Evolutionary conservation across 2,329 filamentous ascomycete genomes (phyloP), one percentile per base, ranked within the genome.

Genomic region (Pleoardoris graminearum): DNA sequence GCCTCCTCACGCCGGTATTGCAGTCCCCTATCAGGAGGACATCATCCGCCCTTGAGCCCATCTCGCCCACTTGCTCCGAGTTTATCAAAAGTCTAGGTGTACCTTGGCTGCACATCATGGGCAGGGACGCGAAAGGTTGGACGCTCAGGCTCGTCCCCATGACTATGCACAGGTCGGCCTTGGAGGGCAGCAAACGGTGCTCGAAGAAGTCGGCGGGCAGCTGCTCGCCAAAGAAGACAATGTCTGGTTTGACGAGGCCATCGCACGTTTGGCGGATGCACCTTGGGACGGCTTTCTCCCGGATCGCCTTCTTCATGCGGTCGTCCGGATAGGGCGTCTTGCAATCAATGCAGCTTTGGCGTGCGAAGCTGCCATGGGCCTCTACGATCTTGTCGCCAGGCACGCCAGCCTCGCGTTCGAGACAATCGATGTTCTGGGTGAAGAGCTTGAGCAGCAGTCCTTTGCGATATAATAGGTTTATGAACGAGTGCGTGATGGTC

Each of bases 341-440:
- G 79, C 94, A 99, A 21, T 96, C 91, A 64, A 97, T 92, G 72
- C 94, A 99, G 60, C 87, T 83, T 75, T 97, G 93, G 0, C 83
- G 61, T 19, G 93, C 93, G 70, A 97, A 99, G 71, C 91, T 96
- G 39, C 94, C 94, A 72, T 99, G 94, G 0, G 94, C 94, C 75
- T 97, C 93, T 27, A 99, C 81, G 44, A 99, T 92, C 72, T 83
- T 86, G 2, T 93, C 85, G 0, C 78, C 81, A 0, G 91, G 89
- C 0, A 99, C 86, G 22, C 94, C 94, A 11, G 93, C 94, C 61
- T 84, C 82, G 19, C 92, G 85, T 75, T 99, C 94, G 11, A 99
- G 81, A 66, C 91, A 96, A 76, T 99, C 94, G 61, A 99, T 97
- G 68, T 99, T 99, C 70, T 99, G 94, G 0, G 94, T 97, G 73